A percentile compares a stretch with the other conserved stretches of the same genome.
Conservation (phyloP, 352 stramenopile genomes). For the Globisporangium heterothallicum region DNA sequence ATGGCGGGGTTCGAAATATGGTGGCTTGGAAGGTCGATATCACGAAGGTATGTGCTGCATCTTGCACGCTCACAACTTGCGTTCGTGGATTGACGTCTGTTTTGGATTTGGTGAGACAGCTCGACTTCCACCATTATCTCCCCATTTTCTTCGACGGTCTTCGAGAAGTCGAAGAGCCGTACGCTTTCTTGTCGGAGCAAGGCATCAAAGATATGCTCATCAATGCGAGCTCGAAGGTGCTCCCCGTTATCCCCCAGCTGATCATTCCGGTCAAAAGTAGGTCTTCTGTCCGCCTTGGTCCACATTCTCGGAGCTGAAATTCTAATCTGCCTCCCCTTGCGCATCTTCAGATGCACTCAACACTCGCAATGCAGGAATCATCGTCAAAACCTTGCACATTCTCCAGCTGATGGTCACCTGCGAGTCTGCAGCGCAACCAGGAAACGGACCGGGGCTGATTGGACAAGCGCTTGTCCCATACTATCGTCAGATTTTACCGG, state of each 20-base stretch:
- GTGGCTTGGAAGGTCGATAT: slow-evolving; percentile 97
- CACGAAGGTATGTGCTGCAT: slow-evolving; percentile 56
- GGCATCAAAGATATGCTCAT: slow-evolving; percentile 98
- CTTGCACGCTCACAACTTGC: no score
- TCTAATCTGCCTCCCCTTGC: neutral
- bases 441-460: slow-evolving; percentile 86
- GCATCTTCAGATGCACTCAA: slow-evolving; percentile 75
- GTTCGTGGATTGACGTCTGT: neutral
- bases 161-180: slow-evolving; percentile 94
- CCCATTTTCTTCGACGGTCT: slow-evolving; percentile 98
- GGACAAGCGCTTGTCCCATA: slow-evolving; percentile 96
- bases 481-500: slow-evolving; percentile 95
- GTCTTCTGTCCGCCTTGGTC: slow-evolving; percentile 3
- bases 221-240: slow-evolving; percentile 91
- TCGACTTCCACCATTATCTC: slow-evolving; percentile 98
- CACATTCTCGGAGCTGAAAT: neutral
- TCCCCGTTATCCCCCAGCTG: slow-evolving; percentile 96
- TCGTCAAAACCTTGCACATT: slow-evolving; percentile 97
- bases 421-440: slow-evolving; percentile 73
- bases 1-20: slow-evolving; percentile 94
- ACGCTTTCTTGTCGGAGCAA: slow-evolving; percentile 94
- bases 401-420: slow-evolving; percentile 94
- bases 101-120: slow-evolving; percentile 29
- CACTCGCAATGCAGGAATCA: slow-evolving; percentile 90
- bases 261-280: slow-evolving; percentile 98